Base-by-base conservation (phyloP, 2,329 filamentous ascomycete genomes). In the Ophiostoma himal-ulmi region DNA sequence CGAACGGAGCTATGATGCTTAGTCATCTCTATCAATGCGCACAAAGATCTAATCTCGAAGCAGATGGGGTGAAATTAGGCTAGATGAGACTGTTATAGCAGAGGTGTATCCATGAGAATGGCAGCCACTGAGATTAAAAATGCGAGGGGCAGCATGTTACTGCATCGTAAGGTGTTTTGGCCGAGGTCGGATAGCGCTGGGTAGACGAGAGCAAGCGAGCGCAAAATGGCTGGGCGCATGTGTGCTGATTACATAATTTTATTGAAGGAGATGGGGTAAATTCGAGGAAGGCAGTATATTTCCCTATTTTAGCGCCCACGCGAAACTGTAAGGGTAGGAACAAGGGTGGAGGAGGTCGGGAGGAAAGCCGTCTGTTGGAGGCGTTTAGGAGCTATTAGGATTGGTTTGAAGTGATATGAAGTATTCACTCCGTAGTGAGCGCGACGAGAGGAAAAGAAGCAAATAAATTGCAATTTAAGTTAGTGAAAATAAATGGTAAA, bases 1-100 rank as follows among this genome's bases (percentile, higher is more conserved):
- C 52, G 52, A 57, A 57, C 52, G 52, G 52, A 57, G 52, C 52
- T 57, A 57, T 22, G n/a, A 30, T 10, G 52, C 22, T 57, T 66
- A 39, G 57, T 62, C 57, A 62, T 17, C 14, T 20, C 10, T 20
- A 20, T 2, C 26, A 4, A 26, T 57, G 52, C 22, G 52, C 52
- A 57, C n/a, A 26, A 57, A 57, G 52, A 57, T 57, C 52, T 57
- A 26, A 57, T 57, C 52, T 57, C 11, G 22, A 22, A 26, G 3
- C 52, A 57, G 52, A 57, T 30, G 54, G n/a, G 8, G n/a, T 22
- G 44, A 30, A n/a, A 62, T 62, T 62, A 5, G n/a, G 52, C 37
- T 30, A 30, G 57, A 62, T 30, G 7, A 13, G 13, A n/a, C 22
- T 4, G 10, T 11, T 14, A 26, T 62, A 17, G 36, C 57, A 62